Conservation (phyloP, 176 grass and related monocot species). For the Triticum dicoccoides region DNA sequence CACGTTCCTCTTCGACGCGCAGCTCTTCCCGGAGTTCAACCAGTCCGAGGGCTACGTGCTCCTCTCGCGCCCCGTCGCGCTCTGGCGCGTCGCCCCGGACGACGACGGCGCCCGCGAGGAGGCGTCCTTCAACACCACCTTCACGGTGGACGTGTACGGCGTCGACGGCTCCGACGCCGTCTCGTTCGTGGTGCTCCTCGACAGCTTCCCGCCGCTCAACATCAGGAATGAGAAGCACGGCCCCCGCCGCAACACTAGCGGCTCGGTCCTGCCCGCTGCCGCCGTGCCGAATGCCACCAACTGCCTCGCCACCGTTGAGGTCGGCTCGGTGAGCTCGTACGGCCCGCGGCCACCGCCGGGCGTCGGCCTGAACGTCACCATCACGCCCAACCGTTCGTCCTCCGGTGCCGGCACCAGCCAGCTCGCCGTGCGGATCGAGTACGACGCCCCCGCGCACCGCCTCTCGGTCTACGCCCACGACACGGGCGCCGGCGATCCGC, state of each 20-base stretch:
- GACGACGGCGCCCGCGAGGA: not conserved
- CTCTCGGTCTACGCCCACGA: not conserved
- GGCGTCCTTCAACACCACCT: not conserved
- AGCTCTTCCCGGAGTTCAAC: not conserved
- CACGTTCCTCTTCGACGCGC: constrained; percentile 1
- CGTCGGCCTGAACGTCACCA: constrained; percentile 35
- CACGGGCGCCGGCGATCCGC: not conserved
- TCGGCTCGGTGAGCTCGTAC: constrained; percentile 7
- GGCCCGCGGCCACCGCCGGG: not conserved
- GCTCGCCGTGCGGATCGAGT: constrained; percentile 6
- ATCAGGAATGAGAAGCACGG: not conserved
- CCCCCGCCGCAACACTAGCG: not conserved
- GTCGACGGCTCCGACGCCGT: not conserved
- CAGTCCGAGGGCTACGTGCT: not conserved
- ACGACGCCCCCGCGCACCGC: not conserved
- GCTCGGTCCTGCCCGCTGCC: not conserved
- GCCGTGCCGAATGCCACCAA: not conserved
- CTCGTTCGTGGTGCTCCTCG: constrained; percentile 16
- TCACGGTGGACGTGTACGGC: not conserved
- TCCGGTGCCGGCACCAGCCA: not conserved
- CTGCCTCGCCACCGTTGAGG: not conserved
- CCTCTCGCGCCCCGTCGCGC: not conserved
- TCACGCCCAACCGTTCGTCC: not conserved
- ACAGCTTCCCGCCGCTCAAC: not conserved
- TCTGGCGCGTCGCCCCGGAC: not conserved